These are phyloP conservation scores for Lactarius vividus DNA, from an alignment of 768 basidiomycete genomes.

Conservation along the genomic window DNA sequence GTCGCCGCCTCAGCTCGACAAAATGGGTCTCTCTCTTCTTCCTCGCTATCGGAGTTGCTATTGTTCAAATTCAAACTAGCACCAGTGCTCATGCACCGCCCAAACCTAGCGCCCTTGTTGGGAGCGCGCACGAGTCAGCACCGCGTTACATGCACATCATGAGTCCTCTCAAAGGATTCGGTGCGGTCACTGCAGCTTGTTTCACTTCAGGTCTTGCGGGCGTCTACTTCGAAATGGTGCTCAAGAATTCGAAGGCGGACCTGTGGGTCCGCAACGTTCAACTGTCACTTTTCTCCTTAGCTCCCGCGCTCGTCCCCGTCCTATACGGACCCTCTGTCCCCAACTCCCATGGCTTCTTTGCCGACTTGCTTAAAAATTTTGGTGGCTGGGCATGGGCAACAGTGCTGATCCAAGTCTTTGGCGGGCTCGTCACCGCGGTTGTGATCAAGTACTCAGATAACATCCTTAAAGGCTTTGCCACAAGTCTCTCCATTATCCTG, in stretches of 20 bases:
- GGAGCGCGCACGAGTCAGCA: conserved; percentile 66
- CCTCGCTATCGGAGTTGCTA: conserved; percentile 88
- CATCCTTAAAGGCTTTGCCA: conserved; percentile 96
- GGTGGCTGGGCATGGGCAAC: conserved; percentile 95
- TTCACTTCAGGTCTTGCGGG: conserved; percentile 89
- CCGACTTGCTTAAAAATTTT: conserved; percentile 78
- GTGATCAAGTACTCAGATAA: conserved; percentile 98
- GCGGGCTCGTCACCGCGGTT: conserved; percentile 89
- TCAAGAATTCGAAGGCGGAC: conserved; percentile 80
- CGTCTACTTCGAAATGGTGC: conserved; percentile 93
- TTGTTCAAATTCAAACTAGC: conserved; percentile 88
- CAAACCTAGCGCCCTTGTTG: conserved; percentile 45
- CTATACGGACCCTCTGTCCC: conserved; percentile 49
- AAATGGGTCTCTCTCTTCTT: conserved; percentile 91
- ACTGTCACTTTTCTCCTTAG: conserved; percentile 82
- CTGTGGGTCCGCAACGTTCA: conserved; percentile 92
- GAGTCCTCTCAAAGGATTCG: conserved; percentile 78
- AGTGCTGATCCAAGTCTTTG: conserved; percentile 84
- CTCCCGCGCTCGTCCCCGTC: conserved; percentile 85
- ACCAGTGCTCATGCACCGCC: conserved; percentile 34
- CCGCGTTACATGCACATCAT: conserved; percentile 65
- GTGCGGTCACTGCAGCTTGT: conserved; percentile 81
- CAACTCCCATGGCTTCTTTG: conserved; percentile 49
- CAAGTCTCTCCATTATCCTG: conserved; percentile 87
- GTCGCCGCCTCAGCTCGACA: conserved; percentile 62